Conservation (phyloP, 305 asterid genomes). For the Fraxinus latifolia region DNA sequence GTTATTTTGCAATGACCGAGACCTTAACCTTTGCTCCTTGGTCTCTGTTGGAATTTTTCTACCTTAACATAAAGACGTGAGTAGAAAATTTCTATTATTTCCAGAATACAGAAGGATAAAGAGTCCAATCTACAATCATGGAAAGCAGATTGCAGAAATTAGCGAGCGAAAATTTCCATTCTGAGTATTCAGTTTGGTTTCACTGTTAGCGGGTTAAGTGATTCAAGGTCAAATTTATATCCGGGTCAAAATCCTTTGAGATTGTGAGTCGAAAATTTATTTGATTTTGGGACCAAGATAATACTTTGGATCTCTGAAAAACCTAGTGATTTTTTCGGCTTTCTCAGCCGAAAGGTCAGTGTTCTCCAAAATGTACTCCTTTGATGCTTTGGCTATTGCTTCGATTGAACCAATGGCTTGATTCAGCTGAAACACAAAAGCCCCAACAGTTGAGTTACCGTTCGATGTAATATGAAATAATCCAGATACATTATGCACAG, state of each 20-base stretch:
- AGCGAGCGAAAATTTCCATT: background rate
- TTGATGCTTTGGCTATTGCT: conserved; percentile 84
- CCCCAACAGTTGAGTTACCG: background rate
- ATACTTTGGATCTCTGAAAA: conserved; percentile 75
- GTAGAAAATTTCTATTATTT: background rate
- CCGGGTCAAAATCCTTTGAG: background rate
- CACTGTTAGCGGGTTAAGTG: background rate
- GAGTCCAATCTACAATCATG: background rate
- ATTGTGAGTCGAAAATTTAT: background rate
- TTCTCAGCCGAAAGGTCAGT: conserved; percentile 83
- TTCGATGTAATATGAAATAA: background rate
- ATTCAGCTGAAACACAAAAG: conserved; percentile 53
- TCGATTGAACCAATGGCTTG: conserved; percentile 92
- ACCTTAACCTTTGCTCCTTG: background rate
- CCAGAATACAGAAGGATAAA: background rate
- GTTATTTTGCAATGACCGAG: background rate
- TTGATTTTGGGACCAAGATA: conserved; percentile 72
- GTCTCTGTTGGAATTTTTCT: background rate
- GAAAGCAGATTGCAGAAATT: background rate
- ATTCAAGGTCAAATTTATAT: background rate
- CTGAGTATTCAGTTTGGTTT: background rate
- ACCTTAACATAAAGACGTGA: background rate
- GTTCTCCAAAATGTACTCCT: conserved; percentile 65
- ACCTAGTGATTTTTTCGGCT: conserved; percentile 72
- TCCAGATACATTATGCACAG: background rate